phyloP scores from a whole-genome alignment of 352 stramenopile species.

The Pythium graminicola region DNA sequence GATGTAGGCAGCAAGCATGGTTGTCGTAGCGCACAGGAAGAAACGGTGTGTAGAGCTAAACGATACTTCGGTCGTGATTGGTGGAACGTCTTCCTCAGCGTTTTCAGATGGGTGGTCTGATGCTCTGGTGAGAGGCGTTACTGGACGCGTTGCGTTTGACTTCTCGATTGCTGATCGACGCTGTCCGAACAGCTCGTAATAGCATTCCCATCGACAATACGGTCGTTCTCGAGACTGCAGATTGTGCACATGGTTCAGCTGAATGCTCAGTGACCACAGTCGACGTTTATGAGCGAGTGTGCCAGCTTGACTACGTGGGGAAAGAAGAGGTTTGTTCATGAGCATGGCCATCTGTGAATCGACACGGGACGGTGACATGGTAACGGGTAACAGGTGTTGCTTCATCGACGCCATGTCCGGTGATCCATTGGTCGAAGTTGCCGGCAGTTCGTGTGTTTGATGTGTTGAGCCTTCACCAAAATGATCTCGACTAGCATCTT shows the following conservation, averaged over 20 bases:
- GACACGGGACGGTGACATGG: constrained; percentile 23
- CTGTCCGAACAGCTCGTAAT: constrained; percentile 54
- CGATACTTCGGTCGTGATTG: constrained; percentile 19
- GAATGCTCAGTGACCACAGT: constrained; percentile 49
- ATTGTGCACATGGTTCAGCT: constrained; percentile 59
- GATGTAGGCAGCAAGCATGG: constrained; percentile 32
- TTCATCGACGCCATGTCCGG: background rate
- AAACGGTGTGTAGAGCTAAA: constrained; percentile 69
- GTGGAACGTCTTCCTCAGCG: background rate
- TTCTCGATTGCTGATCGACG: constrained; percentile 53
- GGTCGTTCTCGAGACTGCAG: constrained; percentile 47
- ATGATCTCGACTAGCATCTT: constrained; percentile 14
- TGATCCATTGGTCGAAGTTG: background rate
- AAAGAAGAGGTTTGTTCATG: constrained; percentile 42
- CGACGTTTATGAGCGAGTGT: constrained; percentile 11
- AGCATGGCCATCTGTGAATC: constrained; percentile 43
- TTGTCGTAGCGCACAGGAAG: constrained; percentile 33
- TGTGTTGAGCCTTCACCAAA: background rate
- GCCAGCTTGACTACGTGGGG: constrained; percentile 18
- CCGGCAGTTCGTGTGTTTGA: background rate
- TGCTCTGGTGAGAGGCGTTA: background rate
- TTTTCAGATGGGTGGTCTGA: background rate
- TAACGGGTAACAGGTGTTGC: constrained; percentile 4
- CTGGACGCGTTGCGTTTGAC: background rate
- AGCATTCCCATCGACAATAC: constrained; percentile 65